Evolutionary conservation across 2,329 filamentous ascomycete species (phyloP).

Genomic region (Chaetomium globosum): DNA sequence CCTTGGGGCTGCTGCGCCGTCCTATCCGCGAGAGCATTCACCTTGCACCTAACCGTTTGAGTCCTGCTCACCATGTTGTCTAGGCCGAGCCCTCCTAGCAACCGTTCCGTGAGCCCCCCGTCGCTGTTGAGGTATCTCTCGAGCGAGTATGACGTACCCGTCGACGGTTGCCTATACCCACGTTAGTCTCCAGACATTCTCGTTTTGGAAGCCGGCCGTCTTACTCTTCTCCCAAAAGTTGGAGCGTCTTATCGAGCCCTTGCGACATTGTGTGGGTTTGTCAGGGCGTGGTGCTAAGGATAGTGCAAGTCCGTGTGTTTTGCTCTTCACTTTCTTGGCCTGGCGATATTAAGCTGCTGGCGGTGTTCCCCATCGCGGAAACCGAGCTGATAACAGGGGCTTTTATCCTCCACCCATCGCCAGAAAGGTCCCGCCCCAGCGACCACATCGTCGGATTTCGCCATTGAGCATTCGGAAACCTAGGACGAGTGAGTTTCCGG

Average conservation of each 20-base stretch:
- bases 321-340: neutral
- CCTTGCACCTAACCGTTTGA: slow-evolving; percentile 16
- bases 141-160: slow-evolving; percentile 25
- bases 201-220: neutral
- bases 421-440: too few relatives aligned
- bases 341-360: neutral
- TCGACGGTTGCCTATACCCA: slow-evolving; percentile 12
- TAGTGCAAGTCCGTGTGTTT: neutral
- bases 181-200: neutral
- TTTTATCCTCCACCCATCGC: slow-evolving; percentile 5
- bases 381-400: neutral
- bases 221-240: slow-evolving; percentile 32
- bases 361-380: neutral
- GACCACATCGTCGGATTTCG: slow-evolving; percentile 9
- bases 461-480: slow-evolving; percentile 20
- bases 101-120: slow-evolving; percentile 28
- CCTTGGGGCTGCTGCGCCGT: slow-evolving; percentile 10
- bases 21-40: slow-evolving; percentile 21
- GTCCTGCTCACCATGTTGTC: slow-evolving; percentile 20
- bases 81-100: slow-evolving; percentile 25
- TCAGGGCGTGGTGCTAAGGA: neutral
- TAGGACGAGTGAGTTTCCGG: neutral
- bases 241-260: slow-evolving; percentile 6
- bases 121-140: slow-evolving; percentile 28
- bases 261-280: slow-evolving; percentile 21